These are phyloP conservation scores for Sporothrix variecibatus DNA, from an alignment of 2,329 filamentous ascomycete genomes.

Conservation along the genomic window DNA sequence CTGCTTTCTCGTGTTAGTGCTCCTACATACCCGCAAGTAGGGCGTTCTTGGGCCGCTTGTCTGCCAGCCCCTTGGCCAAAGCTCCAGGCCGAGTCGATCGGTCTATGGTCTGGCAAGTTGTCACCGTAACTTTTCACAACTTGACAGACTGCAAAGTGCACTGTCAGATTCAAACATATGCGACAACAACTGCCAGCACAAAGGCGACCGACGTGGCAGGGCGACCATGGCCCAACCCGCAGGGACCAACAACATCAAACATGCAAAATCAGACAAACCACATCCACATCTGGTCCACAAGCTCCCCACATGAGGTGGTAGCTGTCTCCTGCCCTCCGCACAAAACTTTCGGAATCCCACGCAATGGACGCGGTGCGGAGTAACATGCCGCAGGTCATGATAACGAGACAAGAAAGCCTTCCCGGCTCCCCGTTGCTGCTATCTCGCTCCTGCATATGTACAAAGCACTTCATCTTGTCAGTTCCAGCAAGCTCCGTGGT, in stretches of 20 bases:
- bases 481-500: background rate
- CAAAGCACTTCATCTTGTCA: background rate
- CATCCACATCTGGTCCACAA: background rate
- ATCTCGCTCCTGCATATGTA: background rate
- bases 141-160: background rate
- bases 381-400: background rate
- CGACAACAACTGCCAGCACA: background rate
- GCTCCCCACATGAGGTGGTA: background rate
- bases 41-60: background rate
- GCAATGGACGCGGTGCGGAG: background rate
- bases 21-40: background rate
- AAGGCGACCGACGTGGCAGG: slow-evolving; percentile 11
- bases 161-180: background rate
- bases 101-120: background rate
- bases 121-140: slow-evolving; percentile 4
- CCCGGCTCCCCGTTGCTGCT: background rate
- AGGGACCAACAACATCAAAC: background rate
- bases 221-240: background rate
- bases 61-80: background rate
- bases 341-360: background rate
- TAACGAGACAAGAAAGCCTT: background rate
- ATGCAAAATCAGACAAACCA: background rate
- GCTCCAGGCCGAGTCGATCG: background rate
- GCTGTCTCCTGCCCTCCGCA: background rate
- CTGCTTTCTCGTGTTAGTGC: background rate